Conservation (phyloP, 2,329 filamentous ascomycete genomes). For the Colletotrichum euphorbiae region DNA sequence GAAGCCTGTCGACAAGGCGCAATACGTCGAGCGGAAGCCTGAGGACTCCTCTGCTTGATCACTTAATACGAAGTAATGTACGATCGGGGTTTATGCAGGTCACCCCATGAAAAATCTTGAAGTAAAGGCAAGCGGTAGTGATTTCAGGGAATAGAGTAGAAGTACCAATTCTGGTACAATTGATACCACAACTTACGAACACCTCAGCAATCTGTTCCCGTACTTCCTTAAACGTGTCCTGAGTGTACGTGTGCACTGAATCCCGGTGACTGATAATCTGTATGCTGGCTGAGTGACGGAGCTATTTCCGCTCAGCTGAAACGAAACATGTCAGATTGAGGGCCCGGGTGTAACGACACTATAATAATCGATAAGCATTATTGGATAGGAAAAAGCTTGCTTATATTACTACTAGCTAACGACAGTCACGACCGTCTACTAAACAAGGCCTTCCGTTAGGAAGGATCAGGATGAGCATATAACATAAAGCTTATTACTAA, state of each 20-base stretch:
- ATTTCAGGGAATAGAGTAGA: slow-evolving; percentile 25
- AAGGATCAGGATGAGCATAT: too few relatives aligned
- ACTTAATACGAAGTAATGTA: slow-evolving; percentile 1
- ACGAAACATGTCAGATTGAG: too few relatives aligned
- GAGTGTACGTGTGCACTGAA: too few relatives aligned
- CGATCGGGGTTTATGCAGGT: background rate
- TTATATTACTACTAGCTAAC: too few relatives aligned
- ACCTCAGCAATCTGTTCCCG: background rate
- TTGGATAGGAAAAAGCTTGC: too few relatives aligned
- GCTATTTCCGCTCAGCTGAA: too few relatives aligned
- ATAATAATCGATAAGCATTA: too few relatives aligned
- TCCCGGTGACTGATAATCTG: background rate
- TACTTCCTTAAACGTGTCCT: background rate
- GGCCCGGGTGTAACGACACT: too few relatives aligned
- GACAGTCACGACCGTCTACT: too few relatives aligned
- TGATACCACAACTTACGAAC: background rate
- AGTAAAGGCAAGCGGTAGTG: slow-evolving; percentile 33
- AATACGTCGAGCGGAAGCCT: slow-evolving; percentile 40
- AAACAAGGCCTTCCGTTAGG: too few relatives aligned
- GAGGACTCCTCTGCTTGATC: slow-evolving; percentile 35
- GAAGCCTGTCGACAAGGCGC: slow-evolving; percentile 43
- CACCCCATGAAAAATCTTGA: slow-evolving; percentile 9
- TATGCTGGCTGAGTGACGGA: background rate
- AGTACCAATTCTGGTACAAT: slow-evolving; percentile 4
- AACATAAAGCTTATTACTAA: too few relatives aligned